Evolutionary conservation across 2,329 filamentous ascomycete genomes (phyloP).

Genomic region (Aspergillus fischeri): DNA sequence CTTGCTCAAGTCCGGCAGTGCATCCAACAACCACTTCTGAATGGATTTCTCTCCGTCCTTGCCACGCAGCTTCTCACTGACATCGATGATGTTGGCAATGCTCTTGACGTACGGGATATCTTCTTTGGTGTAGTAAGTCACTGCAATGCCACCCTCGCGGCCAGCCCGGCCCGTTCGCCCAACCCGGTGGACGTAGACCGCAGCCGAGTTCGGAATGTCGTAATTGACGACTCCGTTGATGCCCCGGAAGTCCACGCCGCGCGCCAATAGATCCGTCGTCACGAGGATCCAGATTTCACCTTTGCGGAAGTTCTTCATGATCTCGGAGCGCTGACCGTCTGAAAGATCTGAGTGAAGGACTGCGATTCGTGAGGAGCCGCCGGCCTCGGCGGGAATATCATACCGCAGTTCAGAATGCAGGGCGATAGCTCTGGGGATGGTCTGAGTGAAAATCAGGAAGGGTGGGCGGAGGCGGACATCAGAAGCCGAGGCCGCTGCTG

Average conservation of each 20-base stretch:
- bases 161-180: constrained; percentile 88
- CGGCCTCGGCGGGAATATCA: constrained; percentile 85
- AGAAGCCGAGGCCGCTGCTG: constrained; percentile 52
- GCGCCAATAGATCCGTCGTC: constrained; percentile 87
- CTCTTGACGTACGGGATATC: constrained; percentile 87
- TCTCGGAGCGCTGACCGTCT: constrained; percentile 66
- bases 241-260: constrained; percentile 90
- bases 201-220: constrained; percentile 87
- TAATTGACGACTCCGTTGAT: constrained; percentile 97
- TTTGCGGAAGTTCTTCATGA: constrained; percentile 85
- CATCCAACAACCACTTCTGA: constrained; percentile 82
- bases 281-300: constrained; percentile 96
- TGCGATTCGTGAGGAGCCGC: constrained; percentile 77
- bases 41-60: constrained; percentile 55
- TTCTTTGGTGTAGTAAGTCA: constrained; percentile 94
- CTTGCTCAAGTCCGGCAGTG: constrained; percentile 79
- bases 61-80: constrained; percentile 67
- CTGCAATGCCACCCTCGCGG: constrained; percentile 77
- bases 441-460: constrained; percentile 94
- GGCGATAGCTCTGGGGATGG: constrained; percentile 82
- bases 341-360: constrained; percentile 85
- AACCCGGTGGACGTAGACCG: constrained; percentile 87
- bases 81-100: constrained; percentile 87
- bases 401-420: constrained; percentile 87
- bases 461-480: constrained; percentile 66